Percentiles rank a stretch among this genome's conserved stretches.
These are phyloP conservation scores for Rutstroemia sp. DNA, from an alignment of 2,329 filamentous ascomycete species.

Conservation along the genomic window DNA sequence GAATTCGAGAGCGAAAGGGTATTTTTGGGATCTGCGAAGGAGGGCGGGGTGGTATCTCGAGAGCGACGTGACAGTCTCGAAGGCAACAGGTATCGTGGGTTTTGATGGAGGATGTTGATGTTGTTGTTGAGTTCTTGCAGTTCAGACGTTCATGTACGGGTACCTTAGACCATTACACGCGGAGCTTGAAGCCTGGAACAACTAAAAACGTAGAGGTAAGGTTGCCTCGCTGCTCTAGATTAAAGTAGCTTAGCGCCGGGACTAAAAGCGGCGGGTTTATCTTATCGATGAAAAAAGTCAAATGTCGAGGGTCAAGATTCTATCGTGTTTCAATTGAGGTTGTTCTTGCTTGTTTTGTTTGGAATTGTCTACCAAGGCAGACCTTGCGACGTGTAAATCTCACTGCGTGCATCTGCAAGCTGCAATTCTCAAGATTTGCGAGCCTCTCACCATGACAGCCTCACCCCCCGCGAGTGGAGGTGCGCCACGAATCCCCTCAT, in stretches of 20 bases:
- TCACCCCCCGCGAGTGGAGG: conserved; percentile 11
- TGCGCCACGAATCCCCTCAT: conserved; percentile 41
- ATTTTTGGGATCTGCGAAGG: background rate
- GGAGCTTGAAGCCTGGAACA: conserved; percentile 10
- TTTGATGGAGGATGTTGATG: background rate
- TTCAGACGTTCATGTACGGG: background rate
- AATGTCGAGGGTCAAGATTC: conserved; percentile 3
- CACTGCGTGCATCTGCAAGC: background rate
- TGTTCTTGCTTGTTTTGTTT: background rate
- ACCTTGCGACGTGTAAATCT: background rate
- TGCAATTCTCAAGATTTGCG: background rate
- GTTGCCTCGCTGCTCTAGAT: background rate
- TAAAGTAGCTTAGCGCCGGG: conserved; percentile 4
- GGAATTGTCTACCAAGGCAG: background rate
- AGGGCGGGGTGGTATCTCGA: background rate
- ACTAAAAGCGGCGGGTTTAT: conserved; percentile 5
- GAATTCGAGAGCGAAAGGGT: background rate
- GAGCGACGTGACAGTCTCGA: background rate
- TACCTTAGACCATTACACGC: conserved; percentile 1
- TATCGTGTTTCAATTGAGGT: conserved; percentile 1
- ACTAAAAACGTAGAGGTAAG: background rate
- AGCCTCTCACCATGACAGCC: conserved; percentile 17
- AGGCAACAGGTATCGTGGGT: background rate
- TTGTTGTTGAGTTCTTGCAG: background rate
- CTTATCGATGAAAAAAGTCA: conserved; percentile 7